Percentiles rank a stretch among this genome's conserved stretches.
phyloP scores from a whole-genome alignment of 2,329 filamentous ascomycete genomes.

The Talaromyces funiculosus region DNA sequence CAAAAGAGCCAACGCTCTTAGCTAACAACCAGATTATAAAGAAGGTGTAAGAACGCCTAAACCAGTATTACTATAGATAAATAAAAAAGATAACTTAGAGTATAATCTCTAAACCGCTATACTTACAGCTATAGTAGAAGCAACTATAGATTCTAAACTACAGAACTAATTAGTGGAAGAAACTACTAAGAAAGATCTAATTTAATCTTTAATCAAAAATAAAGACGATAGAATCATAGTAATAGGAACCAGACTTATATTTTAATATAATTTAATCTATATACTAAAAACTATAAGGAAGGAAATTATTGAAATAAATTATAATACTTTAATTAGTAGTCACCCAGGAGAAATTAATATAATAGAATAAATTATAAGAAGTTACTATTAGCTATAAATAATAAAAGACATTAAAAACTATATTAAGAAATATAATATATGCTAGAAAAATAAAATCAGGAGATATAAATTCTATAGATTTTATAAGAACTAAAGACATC shows the following conservation, averaged over 20 bases:
- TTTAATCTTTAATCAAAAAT: background rate
- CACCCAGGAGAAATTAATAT: background rate
- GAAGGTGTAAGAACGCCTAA: background rate
- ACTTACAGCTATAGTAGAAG: background rate
- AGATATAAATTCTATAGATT: background rate
- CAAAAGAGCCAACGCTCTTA: background rate
- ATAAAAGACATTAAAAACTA: background rate
- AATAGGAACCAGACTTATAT: background rate
- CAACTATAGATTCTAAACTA: background rate
- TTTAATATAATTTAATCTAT: background rate
- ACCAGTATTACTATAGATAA: background rate
- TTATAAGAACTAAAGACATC: background rate
- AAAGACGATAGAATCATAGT: background rate
- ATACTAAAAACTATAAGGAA: background rate
- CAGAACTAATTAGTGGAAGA: background rate
- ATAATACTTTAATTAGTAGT: background rate
- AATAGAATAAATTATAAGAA: background rate
- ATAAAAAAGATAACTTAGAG: background rate
- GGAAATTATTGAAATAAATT: background rate
- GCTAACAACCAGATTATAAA: background rate
- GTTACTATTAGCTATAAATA: background rate
- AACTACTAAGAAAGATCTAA: background rate
- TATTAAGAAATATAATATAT: background rate
- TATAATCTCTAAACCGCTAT: background rate
- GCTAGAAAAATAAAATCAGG: background rate